These are phyloP conservation scores for Lachancea meyersii DNA, from an alignment of 805 yeast species.

Conservation along the genomic window DNA sequence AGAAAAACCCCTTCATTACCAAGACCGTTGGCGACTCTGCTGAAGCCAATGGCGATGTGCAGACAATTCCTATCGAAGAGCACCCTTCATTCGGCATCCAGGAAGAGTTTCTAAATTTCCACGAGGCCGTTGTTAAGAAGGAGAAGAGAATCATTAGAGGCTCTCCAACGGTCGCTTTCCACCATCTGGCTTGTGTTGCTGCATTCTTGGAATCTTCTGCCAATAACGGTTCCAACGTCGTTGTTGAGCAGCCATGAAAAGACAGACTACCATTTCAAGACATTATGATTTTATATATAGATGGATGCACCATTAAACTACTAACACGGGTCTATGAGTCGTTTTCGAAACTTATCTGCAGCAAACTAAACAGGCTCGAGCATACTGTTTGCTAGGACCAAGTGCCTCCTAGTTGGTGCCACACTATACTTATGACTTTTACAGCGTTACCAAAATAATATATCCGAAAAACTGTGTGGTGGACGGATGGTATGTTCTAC, in stretches of 20 bases:
- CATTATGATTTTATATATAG: background rate
- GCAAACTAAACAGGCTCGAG: no score
- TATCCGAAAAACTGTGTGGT: no score
- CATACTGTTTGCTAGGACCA: no score
- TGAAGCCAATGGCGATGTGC: conserved; percentile 24
- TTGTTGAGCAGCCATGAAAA: conserved; percentile 33
- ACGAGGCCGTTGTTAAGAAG: conserved; percentile 52
- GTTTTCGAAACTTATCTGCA: no score
- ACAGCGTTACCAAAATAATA: no score
- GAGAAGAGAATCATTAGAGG: conserved; percentile 53
- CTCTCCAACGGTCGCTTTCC: conserved; percentile 78
- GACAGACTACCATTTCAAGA: background rate
- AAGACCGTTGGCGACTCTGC: conserved; percentile 29
- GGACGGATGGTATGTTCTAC: no score
- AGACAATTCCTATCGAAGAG: conserved; percentile 34
- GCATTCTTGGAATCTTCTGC: conserved; percentile 73
- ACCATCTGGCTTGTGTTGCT: conserved; percentile 84
- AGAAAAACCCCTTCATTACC: conserved; percentile 35
- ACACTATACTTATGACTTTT: no score
- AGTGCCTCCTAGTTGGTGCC: no score
- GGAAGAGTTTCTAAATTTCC: conserved; percentile 49
- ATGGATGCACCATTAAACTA: background rate
- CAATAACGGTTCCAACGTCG: conserved; percentile 45
- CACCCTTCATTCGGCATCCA: conserved; percentile 50
- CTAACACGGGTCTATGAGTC: no score